A percentile compares a stretch with the other conserved stretches of the same genome.
phyloP scores from a whole-genome alignment of 495 filamentous ascomycete genomes.

The Xylaria scruposa region DNA sequence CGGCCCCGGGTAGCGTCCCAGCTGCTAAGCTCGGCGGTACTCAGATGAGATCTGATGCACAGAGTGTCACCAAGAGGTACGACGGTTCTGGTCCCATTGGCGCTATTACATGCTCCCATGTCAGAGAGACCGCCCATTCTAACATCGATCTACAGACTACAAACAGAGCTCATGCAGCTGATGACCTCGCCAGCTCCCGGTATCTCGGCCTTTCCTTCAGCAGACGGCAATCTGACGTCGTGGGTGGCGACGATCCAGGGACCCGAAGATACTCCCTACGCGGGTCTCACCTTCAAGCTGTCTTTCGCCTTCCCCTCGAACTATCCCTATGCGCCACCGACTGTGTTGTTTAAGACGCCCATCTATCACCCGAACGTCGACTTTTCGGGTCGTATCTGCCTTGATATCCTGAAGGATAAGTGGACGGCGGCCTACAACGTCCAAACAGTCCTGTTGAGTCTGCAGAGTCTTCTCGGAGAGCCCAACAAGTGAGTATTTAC shows the following conservation, averaged over 20 bases:
- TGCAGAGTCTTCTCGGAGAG: conserved; percentile 95
- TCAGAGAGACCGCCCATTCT: background rate
- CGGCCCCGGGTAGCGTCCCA: conserved; percentile 64
- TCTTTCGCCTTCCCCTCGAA: conserved; percentile 88
- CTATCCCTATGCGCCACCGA: conserved; percentile 93
- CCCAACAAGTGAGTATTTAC: conserved; percentile 86
- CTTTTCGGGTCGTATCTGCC: conserved; percentile 88
- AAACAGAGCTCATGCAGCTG: conserved; percentile 96
- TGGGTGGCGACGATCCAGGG: conserved; percentile 96
- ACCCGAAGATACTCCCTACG: conserved; percentile 90
- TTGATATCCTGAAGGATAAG: conserved; percentile 98
- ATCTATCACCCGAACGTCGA: conserved; percentile 96
- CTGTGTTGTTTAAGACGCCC: conserved; percentile 90
- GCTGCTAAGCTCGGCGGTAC: conserved; percentile 65
- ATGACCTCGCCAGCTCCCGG: conserved; percentile 95
- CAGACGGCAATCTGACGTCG: conserved; percentile 84
- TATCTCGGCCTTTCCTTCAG: conserved; percentile 92
- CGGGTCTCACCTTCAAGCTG: conserved; percentile 89
- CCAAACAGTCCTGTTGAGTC: conserved; percentile 86
- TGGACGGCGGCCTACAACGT: conserved; percentile 96
- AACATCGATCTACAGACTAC: conserved; percentile 64
- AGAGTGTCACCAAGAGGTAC: conserved; percentile 82
- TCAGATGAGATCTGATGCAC: conserved; percentile 64
- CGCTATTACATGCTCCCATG: background rate
- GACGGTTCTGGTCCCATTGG: background rate